Conservation (phyloP, 1,284 basidiomycete species). For the Microbotryomycetes sp. region DNA sequence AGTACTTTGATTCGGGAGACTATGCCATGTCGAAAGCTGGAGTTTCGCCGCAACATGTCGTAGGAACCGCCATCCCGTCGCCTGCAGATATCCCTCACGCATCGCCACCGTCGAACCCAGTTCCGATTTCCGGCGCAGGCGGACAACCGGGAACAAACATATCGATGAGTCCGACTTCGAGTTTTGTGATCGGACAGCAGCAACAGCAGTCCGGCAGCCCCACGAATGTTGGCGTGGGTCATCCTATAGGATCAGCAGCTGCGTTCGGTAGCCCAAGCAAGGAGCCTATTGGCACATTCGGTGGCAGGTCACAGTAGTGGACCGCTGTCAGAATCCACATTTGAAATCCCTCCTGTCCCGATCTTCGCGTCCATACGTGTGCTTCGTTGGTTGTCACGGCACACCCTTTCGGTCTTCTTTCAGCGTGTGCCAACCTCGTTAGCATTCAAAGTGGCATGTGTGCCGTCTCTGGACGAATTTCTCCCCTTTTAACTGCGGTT, state of each 20-base stretch:
- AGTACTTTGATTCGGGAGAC: conserved; percentile 46
- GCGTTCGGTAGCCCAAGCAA: background rate
- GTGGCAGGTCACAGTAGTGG: background rate
- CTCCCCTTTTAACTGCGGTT: too few relatives aligned
- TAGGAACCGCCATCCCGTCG: conserved; percentile 44
- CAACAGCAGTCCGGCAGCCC: background rate
- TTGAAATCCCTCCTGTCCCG: too few relatives aligned
- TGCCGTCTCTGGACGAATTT: too few relatives aligned
- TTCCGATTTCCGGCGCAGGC: background rate
- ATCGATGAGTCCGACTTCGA: background rate
- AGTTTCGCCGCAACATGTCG: conserved; percentile 41
- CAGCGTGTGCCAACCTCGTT: too few relatives aligned
- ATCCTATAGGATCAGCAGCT: background rate
- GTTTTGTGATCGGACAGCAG: background rate
- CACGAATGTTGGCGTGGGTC: background rate
- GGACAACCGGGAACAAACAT: background rate
- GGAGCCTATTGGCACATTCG: background rate
- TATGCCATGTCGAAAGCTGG: conserved; percentile 45
- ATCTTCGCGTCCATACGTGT: background rate
- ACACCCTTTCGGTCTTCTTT: too few relatives aligned
- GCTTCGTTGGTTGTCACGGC: background rate
- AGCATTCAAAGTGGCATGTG: background rate
- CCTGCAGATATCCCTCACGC: conserved; percentile 44
- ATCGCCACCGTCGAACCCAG: conserved; percentile 19
- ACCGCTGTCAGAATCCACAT: too few relatives aligned